phyloP scores from a whole-genome alignment of 352 stramenopile species.

The Blastocystis sp. region DNA sequence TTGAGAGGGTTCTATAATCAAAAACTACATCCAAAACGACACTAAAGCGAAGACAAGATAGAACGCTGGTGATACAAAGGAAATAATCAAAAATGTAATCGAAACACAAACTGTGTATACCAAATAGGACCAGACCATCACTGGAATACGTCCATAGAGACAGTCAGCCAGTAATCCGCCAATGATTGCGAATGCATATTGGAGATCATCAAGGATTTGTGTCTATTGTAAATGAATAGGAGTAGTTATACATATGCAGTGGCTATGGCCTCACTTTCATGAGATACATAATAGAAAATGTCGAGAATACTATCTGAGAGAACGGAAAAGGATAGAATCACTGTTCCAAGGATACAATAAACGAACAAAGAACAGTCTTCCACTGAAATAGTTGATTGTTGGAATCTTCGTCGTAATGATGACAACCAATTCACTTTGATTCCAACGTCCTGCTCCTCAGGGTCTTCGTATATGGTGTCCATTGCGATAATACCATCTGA shows the following conservation, averaged over 20 bases:
- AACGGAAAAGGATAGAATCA: background rate
- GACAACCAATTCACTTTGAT: background rate
- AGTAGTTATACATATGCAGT: constrained; percentile 1
- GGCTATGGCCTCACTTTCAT: constrained; percentile 23
- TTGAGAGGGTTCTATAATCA: background rate
- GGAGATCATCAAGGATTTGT: constrained; percentile 37
- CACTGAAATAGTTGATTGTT: background rate
- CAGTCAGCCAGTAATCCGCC: constrained; percentile 36
- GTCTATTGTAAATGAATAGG: background rate
- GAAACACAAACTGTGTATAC: background rate
- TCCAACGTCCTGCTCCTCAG: background rate
- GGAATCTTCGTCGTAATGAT: background rate
- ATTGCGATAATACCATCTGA: background rate
- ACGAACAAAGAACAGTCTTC: background rate
- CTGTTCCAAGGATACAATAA: background rate
- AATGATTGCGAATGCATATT: constrained; percentile 36
- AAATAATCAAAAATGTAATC: background rate
- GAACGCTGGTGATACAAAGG: constrained; percentile 1
- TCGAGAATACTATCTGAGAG: constrained; percentile 37
- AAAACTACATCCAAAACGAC: background rate
- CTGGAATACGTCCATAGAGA: constrained; percentile 31
- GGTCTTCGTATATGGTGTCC: constrained; percentile 59
- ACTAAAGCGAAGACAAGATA: constrained; percentile 28
- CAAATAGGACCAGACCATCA: constrained; percentile 27
- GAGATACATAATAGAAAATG: constrained; percentile 30